Percentiles rank a stretch among this genome's conserved stretches.
Evolutionary conservation across 345 rosid genomes (phyloP).

Genomic region (Arabidopsis thaliana): TAIR10.1 NC_003070.9:6631501-6632000

Average conservation of each 20-base stretch:
- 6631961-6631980: not conserved
- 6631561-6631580: not conserved
- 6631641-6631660: constrained; percentile 92
- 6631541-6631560: constrained; percentile 16
- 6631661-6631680: constrained; percentile 95
- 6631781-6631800: constrained; percentile 93
- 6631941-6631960: constrained; percentile 20
- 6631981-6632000: constrained; percentile 16
- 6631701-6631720: constrained; percentile 22
- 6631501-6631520: constrained; percentile 90
- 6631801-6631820: constrained; percentile 98
- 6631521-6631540: constrained; percentile 30
- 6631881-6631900: constrained; percentile 75
- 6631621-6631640: constrained; percentile 85
- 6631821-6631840: constrained; percentile 97
- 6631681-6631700: constrained; percentile 63
- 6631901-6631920: constrained; percentile 79
- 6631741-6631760: not conserved
- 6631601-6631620: constrained; percentile 96
- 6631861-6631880: constrained; percentile 97
- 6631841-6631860: constrained; percentile 95
- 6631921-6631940: constrained; percentile 89
- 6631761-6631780: constrained; percentile 54
- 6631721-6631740: constrained; percentile 7
- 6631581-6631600: constrained; percentile 15